Evolutionary conservation across 2,329 filamentous ascomycete genomes (phyloP).

Genomic region (Colletotrichum cereale): DNA sequence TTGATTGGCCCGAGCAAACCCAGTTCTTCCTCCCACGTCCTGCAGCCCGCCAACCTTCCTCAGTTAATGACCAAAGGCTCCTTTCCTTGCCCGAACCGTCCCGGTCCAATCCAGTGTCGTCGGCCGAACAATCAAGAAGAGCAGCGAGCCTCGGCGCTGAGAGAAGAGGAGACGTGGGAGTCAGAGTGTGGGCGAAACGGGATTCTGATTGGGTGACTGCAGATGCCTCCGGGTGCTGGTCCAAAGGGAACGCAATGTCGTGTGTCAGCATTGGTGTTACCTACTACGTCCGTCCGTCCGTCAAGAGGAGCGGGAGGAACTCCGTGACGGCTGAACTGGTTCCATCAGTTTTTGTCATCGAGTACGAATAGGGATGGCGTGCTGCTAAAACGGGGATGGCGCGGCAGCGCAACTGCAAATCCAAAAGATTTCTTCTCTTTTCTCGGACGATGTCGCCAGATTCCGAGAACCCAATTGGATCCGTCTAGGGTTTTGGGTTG

Average conservation of each 20-base stretch:
- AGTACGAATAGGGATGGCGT: constrained; percentile 22
- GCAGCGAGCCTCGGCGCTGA: neutral
- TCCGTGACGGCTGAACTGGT: neutral
- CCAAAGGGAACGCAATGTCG: neutral
- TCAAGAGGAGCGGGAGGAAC: neutral
- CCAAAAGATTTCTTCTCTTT: constrained; percentile 1
- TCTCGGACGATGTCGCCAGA: constrained; percentile 19
- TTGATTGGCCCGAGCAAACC: constrained; percentile 2
- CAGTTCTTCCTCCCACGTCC: constrained; percentile 6
- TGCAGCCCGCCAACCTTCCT: neutral
- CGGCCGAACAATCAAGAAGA: neutral
- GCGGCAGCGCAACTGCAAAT: constrained; percentile 14
- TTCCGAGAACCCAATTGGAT: constrained; percentile 10
- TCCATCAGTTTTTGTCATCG: neutral
- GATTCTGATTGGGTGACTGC: neutral
- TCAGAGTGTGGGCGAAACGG: neutral
- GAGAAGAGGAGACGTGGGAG: neutral
- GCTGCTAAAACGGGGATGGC: constrained; percentile 3
- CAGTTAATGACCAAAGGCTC: neutral
- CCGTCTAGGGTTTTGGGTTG: neutral
- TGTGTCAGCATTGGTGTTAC: neutral
- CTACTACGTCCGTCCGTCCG: neutral
- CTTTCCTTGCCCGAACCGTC: neutral
- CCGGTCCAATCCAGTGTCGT: neutral
- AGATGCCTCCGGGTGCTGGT: neutral